These are phyloP conservation scores for Solanum piurae DNA, from an alignment of 257 asterid genomes.

Conservation along the genomic window DNA sequence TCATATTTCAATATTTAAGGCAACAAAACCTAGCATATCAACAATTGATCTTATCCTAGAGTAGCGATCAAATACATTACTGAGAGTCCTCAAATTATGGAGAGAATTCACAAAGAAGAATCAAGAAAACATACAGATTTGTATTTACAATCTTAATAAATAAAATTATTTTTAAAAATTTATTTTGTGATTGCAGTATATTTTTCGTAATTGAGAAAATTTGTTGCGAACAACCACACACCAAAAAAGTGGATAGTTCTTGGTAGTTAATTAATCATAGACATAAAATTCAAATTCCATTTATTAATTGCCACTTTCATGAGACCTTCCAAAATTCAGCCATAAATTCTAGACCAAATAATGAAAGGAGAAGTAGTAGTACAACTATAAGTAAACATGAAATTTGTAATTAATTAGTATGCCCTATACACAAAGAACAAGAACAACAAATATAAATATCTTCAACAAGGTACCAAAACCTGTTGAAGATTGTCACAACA, in stretches of 20 bases:
- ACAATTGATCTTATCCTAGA: not conserved
- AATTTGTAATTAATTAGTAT: not conserved
- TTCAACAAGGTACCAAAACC: not conserved
- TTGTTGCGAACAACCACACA: not conserved
- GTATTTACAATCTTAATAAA: not conserved
- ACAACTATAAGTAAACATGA: not conserved
- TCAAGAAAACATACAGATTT: not conserved
- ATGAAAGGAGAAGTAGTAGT: not conserved
- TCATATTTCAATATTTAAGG: not conserved
- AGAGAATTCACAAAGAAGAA: not conserved
- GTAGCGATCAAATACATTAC: not conserved
- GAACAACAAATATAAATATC: not conserved
- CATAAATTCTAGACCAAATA: not conserved
- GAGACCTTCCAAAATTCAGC: not conserved
- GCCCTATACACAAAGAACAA: not conserved
- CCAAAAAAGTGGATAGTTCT: not conserved
- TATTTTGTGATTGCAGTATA: not conserved
- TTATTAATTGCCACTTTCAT: not conserved
- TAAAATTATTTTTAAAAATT: not conserved
- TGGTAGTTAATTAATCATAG: not conserved
- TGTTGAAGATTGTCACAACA: not conserved
- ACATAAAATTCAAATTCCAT: not conserved
- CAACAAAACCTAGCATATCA: not conserved
- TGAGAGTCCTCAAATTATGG: rapidly evolving
- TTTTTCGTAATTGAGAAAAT: not conserved